A percentile compares a stretch with the other conserved stretches of the same genome.
Evolutionary conservation across 768 basidiomycete species (phyloP).

Genomic region (Tulasnella sp.): DNA sequence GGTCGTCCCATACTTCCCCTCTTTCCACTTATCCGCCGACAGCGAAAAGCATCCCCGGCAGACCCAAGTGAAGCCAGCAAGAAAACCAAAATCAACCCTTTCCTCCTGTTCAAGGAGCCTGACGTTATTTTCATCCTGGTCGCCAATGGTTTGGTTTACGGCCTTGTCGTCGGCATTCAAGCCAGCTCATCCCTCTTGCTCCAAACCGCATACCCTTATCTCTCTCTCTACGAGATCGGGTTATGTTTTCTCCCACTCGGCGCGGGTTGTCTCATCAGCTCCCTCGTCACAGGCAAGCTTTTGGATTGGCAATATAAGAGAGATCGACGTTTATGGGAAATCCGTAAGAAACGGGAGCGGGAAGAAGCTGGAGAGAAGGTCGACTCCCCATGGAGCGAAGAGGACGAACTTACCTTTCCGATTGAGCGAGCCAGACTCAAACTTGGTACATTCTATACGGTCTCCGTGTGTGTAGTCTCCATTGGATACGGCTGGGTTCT

Average conservation of each 20-base stretch:
- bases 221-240: conserved; percentile 38
- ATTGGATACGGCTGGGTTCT: conserved; percentile 35
- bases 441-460: conserved; percentile 21
- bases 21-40: conserved; percentile 29
- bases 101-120: conserved; percentile 30
- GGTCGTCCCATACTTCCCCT: conserved; percentile 38
- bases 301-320: conserved; percentile 35
- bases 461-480: conserved; percentile 22
- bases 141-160: conserved; percentile 5
- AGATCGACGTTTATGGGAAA: conserved; percentile 30
- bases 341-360: conserved; percentile 28
- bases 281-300: conserved; percentile 35
- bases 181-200: conserved; percentile 34
- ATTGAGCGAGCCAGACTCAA: conserved; percentile 35
- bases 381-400: conserved; percentile 20
- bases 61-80: conserved; percentile 30
- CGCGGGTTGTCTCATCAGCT: conserved; percentile 34
- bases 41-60: conserved; percentile 29
- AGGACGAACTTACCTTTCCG: conserved; percentile 32
- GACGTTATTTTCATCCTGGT: conserved; percentile 29
- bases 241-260: conserved; percentile 41
- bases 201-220: conserved; percentile 34
- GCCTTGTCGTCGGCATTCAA: conserved; percentile 29
- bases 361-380: conserved; percentile 33
- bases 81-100: conserved; percentile 9